Conservation (phyloP, 805 yeast species). For the Starmerella sirachaensis region DNA sequence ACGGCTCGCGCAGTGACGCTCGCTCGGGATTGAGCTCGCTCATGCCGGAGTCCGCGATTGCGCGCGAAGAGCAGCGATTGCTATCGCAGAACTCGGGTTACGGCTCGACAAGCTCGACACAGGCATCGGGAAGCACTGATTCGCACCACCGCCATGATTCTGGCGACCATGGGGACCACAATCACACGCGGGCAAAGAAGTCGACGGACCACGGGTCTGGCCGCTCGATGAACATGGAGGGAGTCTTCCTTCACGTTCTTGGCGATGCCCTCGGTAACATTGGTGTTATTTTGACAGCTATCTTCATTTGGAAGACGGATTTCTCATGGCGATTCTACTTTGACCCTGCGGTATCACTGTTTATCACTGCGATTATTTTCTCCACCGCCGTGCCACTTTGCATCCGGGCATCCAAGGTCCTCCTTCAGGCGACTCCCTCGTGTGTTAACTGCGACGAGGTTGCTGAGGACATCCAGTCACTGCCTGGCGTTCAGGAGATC, state of each 20-base stretch:
- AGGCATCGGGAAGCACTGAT: not conserved
- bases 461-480: conserved; percentile 49
- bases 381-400: conserved; percentile 87
- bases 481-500: conserved; percentile 67
- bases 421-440: conserved; percentile 89
- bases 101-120: conserved; percentile 18
- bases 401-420: conserved; percentile 69
- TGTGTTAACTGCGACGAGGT: conserved; percentile 65
- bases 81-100: conserved; percentile 13
- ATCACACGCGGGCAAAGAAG: conserved; percentile 25
- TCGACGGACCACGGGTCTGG: conserved; percentile 24
- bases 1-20: conserved; percentile 6
- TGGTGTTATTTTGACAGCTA: conserved; percentile 82
- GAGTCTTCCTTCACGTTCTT: conserved; percentile 86
- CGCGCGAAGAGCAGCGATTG: conserved; percentile 21
- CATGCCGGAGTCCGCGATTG: conserved; percentile 20
- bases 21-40: not conserved
- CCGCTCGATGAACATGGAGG: conserved; percentile 89
- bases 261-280: conserved; percentile 95
- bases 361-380: conserved; percentile 80
- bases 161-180: conserved; percentile 24
- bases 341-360: conserved; percentile 76
- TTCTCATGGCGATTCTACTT: conserved; percentile 75
- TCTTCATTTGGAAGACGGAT: conserved; percentile 88
- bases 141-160: conserved; percentile 3